Evolutionary conservation across 768 basidiomycete species (phyloP), one percentile per base, ranked within the genome.

Genomic region (Calocybe gangraenosa): DNA sequence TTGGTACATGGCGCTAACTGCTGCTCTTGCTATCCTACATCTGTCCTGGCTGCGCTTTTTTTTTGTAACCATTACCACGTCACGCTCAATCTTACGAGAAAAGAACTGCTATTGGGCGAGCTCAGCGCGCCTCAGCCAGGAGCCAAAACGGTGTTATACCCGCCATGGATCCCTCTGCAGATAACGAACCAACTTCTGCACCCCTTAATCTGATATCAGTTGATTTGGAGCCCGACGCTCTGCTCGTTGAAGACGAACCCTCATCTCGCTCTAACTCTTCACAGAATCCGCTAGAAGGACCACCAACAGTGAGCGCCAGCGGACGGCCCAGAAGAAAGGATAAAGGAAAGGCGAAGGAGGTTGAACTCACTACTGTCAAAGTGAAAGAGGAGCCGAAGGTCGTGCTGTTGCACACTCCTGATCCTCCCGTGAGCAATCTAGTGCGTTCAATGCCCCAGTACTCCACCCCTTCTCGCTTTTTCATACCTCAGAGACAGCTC

Each of bases 61-160:
- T 55, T 57, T 53, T 44, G 53, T 46, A 40, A 40, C 50, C 37
- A 36, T 35, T 36, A 30, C 37, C 53, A 50, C 54, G 44, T 56
- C 50, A 53, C 56, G 38, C 49, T 41, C 36, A 35, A 28, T 34
- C 37, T 52, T 36, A 51, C 35, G 40, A 33, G 32, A 45, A 42
- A 59, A 83, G 84, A 63, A 63, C 76, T 61, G 67, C 74, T 51
- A 73, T 76, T 47, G 80, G 82, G 57, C 80, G 84, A 56, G 81
- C 84, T 52, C 85, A 86, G 62, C 78, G 86, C 62, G 81, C 82
- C 36, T 79, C 76, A 49, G 81, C 85, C 47, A 82, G 84, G 52
- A 74, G 73, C 62, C 69, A 84, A 61, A 78, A 78, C 62, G 73
- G 69, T 45, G 60, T 61, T 55, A 62, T 53, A 44, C 58, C 67